A percentile compares a stretch with the other conserved stretches of the same genome.
phyloP scores from a whole-genome alignment of 208 protist species.

The Leishmania turanica region DNA sequence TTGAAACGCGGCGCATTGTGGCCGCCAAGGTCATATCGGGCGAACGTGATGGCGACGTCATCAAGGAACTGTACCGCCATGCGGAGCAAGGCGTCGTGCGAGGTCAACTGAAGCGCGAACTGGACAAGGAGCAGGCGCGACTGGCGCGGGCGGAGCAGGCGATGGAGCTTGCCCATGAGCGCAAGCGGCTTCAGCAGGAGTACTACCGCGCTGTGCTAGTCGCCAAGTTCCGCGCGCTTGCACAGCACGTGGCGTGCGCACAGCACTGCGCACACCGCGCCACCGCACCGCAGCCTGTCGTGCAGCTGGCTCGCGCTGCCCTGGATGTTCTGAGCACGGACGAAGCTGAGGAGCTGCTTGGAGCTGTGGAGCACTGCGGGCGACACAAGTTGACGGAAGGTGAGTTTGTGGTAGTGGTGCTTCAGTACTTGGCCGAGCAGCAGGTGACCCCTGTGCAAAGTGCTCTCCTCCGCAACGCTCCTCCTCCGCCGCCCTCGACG shows the following conservation, averaged over 20 bases:
- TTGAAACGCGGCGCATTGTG: conserved; percentile 63
- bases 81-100: conserved; percentile 12
- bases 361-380: conserved; percentile 46
- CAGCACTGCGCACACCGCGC: conserved; percentile 34
- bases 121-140: conserved; percentile 36
- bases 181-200: conserved; percentile 42
- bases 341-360: conserved; percentile 66
- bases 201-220: conserved; percentile 43
- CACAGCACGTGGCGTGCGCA: conserved; percentile 18
- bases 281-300: conserved; percentile 40
- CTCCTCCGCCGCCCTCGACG: conserved; percentile 13
- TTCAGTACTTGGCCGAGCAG: conserved; percentile 22
- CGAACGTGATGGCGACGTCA: conserved; percentile 49
- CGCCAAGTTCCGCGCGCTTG: conserved; percentile 65
- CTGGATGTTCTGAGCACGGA: conserved; percentile 57
- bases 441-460: conserved; percentile 3
- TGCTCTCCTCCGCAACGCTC: conserved; percentile 13
- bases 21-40: conserved; percentile 39
- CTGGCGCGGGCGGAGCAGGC: conserved; percentile 27
- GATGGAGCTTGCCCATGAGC: conserved; percentile 30
- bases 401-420: conserved; percentile 50
- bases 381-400: conserved; percentile 35
- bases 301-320: conserved; percentile 53
- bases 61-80: conserved; percentile 42
- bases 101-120: conserved; percentile 24